Conservation (phyloP, 371 early-diverging fungal species). For the Circinella umbellata region DNA sequence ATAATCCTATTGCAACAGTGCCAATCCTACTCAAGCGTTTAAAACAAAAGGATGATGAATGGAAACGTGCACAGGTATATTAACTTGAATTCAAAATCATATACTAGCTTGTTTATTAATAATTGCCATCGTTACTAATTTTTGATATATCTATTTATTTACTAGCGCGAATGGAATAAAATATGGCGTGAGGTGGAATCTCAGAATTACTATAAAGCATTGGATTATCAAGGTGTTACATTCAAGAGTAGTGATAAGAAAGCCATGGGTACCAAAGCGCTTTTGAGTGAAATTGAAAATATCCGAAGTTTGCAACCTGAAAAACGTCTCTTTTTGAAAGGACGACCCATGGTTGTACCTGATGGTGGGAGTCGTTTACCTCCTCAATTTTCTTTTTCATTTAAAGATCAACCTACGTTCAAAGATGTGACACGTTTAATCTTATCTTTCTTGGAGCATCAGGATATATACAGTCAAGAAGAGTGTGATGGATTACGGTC, state of each 20-base stretch:
- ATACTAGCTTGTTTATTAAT: too few species aligned
- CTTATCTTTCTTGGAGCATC: constrained; percentile 58
- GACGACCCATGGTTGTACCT: constrained; percentile 12
- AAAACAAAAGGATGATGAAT: constrained; percentile 98
- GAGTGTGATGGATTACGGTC: constrained; percentile 77
- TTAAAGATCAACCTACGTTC: constrained; percentile 70
- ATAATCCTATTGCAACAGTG: constrained; percentile 91
- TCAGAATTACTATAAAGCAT: constrained; percentile 95
- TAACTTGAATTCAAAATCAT: too few species aligned
- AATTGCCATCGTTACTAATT: background rate
- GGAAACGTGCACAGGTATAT: constrained; percentile 67
- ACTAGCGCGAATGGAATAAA: constrained; percentile 90
- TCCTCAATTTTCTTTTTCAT: constrained; percentile 66
- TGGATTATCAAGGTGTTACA: constrained; percentile 93
- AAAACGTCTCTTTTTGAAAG: constrained; percentile 13
- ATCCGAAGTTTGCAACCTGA: constrained; percentile 36
- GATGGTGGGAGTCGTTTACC: constrained; percentile 19
- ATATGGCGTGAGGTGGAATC: constrained; percentile 95
- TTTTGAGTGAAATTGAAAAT: constrained; percentile 85
- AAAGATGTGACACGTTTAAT: constrained; percentile 71
- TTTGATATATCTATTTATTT: background rate
- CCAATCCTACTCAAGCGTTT: constrained; percentile 96
- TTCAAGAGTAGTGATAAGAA: constrained; percentile 92
- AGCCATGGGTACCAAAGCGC: constrained; percentile 71
- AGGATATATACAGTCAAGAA: constrained; percentile 48